Conservation (phyloP, 2,329 filamentous ascomycete species). For the Lachnellula willkommii region DNA sequence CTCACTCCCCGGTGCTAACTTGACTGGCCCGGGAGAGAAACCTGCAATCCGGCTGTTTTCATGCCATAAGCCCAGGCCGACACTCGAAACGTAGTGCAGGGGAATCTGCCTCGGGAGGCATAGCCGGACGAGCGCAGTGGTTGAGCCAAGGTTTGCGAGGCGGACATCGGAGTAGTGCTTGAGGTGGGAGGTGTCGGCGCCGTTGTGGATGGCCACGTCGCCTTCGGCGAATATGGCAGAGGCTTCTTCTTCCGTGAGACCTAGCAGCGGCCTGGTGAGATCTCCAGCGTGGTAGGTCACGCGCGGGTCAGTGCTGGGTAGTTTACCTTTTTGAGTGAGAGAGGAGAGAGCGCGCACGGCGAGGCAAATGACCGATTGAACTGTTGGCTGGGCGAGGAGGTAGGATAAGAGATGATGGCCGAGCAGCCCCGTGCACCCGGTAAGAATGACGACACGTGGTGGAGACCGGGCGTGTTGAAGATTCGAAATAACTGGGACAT, state of each 20-base stretch:
- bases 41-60: background rate
- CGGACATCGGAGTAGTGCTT: slow-evolving; percentile 34
- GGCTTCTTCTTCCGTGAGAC: slow-evolving; percentile 32
- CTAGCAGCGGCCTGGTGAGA: slow-evolving; percentile 32
- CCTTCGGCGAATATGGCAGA: slow-evolving; percentile 28
- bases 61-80: background rate
- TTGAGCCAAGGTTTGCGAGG: slow-evolving; percentile 33
- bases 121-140: slow-evolving; percentile 31
- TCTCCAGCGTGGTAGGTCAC: slow-evolving; percentile 34
- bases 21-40: background rate
- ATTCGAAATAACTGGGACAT: too few species aligned
- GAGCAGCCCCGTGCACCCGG: slow-evolving; percentile 38
- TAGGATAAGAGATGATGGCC: slow-evolving; percentile 33
- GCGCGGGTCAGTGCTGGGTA: background rate
- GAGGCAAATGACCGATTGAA: slow-evolving; percentile 40
- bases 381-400: slow-evolving; percentile 29
- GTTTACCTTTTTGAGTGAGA: background rate
- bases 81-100: slow-evolving; percentile 36
- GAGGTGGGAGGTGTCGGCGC: slow-evolving; percentile 35
- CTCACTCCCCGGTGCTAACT: slow-evolving; percentile 10
- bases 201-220: slow-evolving; percentile 49
- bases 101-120: slow-evolving; percentile 26
- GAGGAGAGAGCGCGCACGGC: slow-evolving; percentile 30
- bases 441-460: slow-evolving; percentile 28
- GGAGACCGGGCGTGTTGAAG: too few species aligned